Base-by-base conservation (phyloP, 257 asterid species). In the Anisodus acutangulus region DNA sequence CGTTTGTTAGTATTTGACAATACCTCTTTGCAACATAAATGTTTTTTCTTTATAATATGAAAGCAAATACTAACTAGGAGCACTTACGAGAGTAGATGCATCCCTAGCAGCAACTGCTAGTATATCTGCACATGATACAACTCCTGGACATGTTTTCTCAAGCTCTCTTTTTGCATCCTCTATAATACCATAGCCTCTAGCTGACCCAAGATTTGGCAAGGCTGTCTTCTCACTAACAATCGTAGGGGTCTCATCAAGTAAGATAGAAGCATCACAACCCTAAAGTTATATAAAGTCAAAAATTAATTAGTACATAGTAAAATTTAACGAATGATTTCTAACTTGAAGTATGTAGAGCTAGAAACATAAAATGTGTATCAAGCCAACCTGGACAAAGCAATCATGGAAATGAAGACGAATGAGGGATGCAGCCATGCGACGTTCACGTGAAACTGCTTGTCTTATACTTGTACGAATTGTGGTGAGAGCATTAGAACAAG, bases 191-290 rank as follows among this genome's bases (percentile, higher is more conserved):
- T 1, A 72, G 1, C 80, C 80, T 47, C 80, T 72, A 45, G 2
- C 80, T 2, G 80, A 72, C 6, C 80, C 80, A 47, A 72, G 80
- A 47, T 72, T 72, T 19, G 80, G 60, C 43, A 72, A 12, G 0
- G 80, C 80, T 0, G 80, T 72, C 43, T 72, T 72, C 41, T 72
- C 80, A 12, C 60, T 47, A 2, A 45, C 19, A 12, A 72, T 17
- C 0, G 79, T 41, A 0, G 79, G 57, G 0, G 79, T 71, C 35
- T 70, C 79, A 71, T 71, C 57, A 17, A 70, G 79, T 5, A 71
- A 43, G 79, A 71, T n/a, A 17, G 79, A 71, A 71, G 79, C 79
- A 71, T 71, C 79, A 71, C 79, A 71, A 41, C 79, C 79, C 79
- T 17, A 13, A 9, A 22, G 3, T 63, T 9, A 31, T 31, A 31